A percentile compares a stretch with the other conserved stretches of the same genome.
phyloP scores from a whole-genome alignment of 805 yeast species.

The Candida khao-thaluensis region DNA sequence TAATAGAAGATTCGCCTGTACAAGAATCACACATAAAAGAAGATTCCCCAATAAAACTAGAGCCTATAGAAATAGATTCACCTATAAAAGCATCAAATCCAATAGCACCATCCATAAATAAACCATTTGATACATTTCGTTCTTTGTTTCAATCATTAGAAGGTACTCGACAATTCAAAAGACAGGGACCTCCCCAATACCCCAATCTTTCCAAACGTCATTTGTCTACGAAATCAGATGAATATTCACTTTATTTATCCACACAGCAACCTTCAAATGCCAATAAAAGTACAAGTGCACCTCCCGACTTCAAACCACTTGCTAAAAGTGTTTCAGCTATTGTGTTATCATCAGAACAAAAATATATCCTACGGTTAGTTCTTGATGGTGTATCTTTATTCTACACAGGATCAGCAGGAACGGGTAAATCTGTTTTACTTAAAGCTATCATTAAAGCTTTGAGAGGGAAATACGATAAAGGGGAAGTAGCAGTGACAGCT shows the following conservation, averaged over 20 bases:
- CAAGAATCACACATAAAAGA: background rate
- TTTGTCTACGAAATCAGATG: slow-evolving; percentile 1
- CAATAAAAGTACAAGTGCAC: background rate
- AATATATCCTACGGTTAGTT: slow-evolving; percentile 62
- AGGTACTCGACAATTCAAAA: background rate
- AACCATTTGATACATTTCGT: background rate
- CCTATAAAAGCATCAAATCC: background rate
- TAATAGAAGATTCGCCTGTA: background rate
- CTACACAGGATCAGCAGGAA: slow-evolving; percentile 98
- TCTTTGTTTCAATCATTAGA: background rate
- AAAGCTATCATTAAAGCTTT: slow-evolving; percentile 58
- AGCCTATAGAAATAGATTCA: background rate
- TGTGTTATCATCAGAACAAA: slow-evolving; percentile 54
- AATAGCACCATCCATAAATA: background rate
- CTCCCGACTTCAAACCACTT: slow-evolving; percentile 6
- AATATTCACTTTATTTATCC: slow-evolving; percentile 9
- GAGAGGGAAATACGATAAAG: slow-evolving; percentile 42
- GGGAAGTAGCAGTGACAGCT: slow-evolving; percentile 72
- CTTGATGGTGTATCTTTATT: slow-evolving; percentile 67
- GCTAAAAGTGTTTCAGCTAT: slow-evolving; percentile 36
- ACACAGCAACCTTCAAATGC: slow-evolving; percentile 11
- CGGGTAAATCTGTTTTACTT: slow-evolving; percentile 92
- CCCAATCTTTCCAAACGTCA: background rate
- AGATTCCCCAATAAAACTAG: background rate
- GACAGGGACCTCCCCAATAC: slow-evolving; percentile 5